Conservation (phyloP, 805 yeast species). For the Yarrowia sp. region DNA sequence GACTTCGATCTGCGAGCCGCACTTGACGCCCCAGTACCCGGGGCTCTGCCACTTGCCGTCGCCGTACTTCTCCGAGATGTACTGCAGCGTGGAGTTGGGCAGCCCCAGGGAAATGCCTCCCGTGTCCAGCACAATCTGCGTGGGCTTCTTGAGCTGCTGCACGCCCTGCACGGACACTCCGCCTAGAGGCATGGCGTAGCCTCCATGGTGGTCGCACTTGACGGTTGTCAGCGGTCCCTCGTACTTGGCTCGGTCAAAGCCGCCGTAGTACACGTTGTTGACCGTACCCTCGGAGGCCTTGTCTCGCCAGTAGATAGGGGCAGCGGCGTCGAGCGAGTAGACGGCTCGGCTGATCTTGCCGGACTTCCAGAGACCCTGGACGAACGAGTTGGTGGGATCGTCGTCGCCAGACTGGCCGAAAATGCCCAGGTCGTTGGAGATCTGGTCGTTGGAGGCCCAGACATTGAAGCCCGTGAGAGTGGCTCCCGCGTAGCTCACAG, state of each 20-base stretch:
- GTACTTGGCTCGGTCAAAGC: neutral
- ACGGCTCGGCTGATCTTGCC: neutral
- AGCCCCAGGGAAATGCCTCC: neutral
- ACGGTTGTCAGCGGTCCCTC: neutral
- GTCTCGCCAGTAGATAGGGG: neutral
- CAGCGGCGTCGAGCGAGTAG: neutral
- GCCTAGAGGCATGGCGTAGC: conserved; percentile 6
- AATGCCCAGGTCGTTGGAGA: neutral
- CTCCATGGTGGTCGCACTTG: neutral
- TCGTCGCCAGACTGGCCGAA: neutral
- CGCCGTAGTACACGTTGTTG: neutral
- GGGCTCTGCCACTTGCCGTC: neutral
- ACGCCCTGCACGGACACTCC: neutral
- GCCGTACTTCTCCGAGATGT: neutral
- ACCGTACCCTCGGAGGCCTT: neutral
- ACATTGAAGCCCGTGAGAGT: neutral
- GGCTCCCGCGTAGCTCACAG: neutral
- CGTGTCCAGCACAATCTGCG: neutral
- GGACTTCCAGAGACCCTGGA: neutral
- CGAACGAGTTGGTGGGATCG: neutral
- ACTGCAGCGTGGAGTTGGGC: neutral
- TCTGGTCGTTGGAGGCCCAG: neutral
- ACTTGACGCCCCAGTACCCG: neutral
- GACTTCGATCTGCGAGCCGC: neutral
- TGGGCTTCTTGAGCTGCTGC: neutral